Base-by-base conservation (phyloP, 306 rosid genomes). In the Delonix regia region DNA sequence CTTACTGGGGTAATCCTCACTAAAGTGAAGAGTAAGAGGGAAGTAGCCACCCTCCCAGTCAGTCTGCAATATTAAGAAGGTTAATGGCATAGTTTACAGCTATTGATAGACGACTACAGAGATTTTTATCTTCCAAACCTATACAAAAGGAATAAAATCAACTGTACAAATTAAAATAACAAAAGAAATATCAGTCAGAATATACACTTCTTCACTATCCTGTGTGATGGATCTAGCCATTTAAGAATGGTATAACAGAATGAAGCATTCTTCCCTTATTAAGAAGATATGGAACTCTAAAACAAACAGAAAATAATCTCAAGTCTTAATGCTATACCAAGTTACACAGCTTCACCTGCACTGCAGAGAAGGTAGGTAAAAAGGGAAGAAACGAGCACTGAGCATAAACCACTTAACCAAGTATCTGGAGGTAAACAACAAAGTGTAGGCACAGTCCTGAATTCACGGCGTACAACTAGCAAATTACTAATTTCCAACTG, bases 11-110 rank as follows among this genome's bases (percentile, higher is more conserved):
- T 77, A 77, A 33, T 75, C 79, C 39, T 75, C 79, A 30, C 71
- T 42, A 19, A 75, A 75, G 60, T 61, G 49, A 34, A 80, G 65
- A 1, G 79, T 51, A 36, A 72, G 60, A 14, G 83, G 79, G 33
- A 15, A 80, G 68, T 52, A 73, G 52, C 79, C 78, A 22, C 79
- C 83, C 34, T 80, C 83, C 83, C 83, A 80, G 28, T 73, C 74
- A 63, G 73, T 79, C 78, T 62, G 78, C 73, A 56, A n/a, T 3
- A 34, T 64, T 11, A 25, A 68, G 66, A 64, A 11, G 45, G 56
- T 9, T 7, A 45, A 65, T 33, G 63, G 10, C 22, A 24, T 41
- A 25, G 7, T 18, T 63, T 13, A 60, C 19, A 27, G n/a, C 41
- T 27, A 60, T 27, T 27, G 36, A 60, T 9, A 28, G 38, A 60